These are phyloP conservation scores for Nepenthes gracilis DNA, from an alignment of 148 eudicot species.

Conservation along the genomic window DNA sequence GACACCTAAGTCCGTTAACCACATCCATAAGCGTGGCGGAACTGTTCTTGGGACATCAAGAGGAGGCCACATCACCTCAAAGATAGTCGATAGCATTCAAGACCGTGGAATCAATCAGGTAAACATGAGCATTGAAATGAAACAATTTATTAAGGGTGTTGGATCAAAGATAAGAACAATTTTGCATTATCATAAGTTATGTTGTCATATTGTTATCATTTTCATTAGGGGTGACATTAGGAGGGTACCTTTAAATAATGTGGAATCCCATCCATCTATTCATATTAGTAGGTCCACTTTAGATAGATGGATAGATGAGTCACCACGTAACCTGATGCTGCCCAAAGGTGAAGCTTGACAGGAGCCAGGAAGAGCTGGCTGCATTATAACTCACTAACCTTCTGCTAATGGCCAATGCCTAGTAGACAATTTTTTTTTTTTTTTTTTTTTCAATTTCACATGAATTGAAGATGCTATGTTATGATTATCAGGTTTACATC, in stretches of 20 bases:
- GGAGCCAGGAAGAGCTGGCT: no score
- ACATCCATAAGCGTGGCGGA: conserved; percentile 92
- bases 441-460: no score
- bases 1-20: conserved; percentile 76
- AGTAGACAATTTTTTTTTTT: no score
- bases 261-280: neutral
- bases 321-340: no score
- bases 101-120: conserved; percentile 94
- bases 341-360: no score
- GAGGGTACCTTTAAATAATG: neutral
- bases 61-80: conserved; percentile 76
- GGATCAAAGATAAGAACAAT: neutral
- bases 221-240: neutral
- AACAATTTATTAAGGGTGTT: neutral
- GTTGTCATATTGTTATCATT: neutral
- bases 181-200: no score
- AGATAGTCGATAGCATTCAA: conserved; percentile 89
- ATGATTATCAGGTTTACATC: conserved; percentile 24
- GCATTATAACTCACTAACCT: no score
- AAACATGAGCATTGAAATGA: neutral
- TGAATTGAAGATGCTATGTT: neutral
- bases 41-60: conserved; percentile 89
- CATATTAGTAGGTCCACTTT: no score
- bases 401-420: no score
- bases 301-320: no score